Evolutionary conservation across 116 monocot genomes (phyloP).

Genomic region (Papilionanthe hybrid): DNA sequence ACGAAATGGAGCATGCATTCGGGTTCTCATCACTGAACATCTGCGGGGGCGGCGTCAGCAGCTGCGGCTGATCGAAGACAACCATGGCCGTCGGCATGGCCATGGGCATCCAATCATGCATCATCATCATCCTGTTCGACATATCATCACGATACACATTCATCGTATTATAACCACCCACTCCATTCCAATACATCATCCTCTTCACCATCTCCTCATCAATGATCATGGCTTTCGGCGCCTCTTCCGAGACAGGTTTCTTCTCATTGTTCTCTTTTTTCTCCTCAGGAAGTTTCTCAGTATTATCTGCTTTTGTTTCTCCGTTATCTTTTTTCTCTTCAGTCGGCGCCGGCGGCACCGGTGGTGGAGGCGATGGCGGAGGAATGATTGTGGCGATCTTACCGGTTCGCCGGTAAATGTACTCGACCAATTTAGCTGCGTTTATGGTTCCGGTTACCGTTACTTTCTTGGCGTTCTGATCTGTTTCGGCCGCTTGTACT

Average conservation of each 20-base stretch:
- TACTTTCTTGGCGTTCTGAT: slow-evolving; percentile 52
- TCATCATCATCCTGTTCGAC: slow-evolving; percentile 36
- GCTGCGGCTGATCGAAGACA: slow-evolving; percentile 27
- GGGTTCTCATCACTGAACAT: slow-evolving; percentile 95
- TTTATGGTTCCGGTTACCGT: slow-evolving; percentile 73
- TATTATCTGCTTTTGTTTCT: slow-evolving; percentile 13
- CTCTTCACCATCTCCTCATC: slow-evolving; percentile 30
- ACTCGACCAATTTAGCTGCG: slow-evolving; percentile 54
- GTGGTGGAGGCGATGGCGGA: slow-evolving; percentile 11
- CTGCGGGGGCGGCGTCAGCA: slow-evolving; percentile 68
- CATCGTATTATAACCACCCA: background rate
- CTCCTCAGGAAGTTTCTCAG: slow-evolving; percentile 1
- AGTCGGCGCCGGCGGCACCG: background rate
- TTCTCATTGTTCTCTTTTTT: slow-evolving; percentile 14
- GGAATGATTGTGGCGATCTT: slow-evolving; percentile 65
- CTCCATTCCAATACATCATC: slow-evolving; percentile 35
- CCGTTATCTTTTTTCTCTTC: slow-evolving; percentile 39
- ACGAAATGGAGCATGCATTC: slow-evolving; percentile 82
- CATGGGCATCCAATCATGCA: background rate
- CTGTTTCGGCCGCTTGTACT: slow-evolving; percentile 74
- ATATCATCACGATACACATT: slow-evolving; percentile 17
- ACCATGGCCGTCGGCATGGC: slow-evolving; percentile 25
- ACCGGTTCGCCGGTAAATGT: slow-evolving; percentile 59
- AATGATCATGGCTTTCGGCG: background rate
- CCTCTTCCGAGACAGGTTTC: background rate